A percentile compares a stretch with the other conserved stretches of the same genome.
Conservation (phyloP, 345 rosid species). For the Stellera chamaejasme region DNA sequence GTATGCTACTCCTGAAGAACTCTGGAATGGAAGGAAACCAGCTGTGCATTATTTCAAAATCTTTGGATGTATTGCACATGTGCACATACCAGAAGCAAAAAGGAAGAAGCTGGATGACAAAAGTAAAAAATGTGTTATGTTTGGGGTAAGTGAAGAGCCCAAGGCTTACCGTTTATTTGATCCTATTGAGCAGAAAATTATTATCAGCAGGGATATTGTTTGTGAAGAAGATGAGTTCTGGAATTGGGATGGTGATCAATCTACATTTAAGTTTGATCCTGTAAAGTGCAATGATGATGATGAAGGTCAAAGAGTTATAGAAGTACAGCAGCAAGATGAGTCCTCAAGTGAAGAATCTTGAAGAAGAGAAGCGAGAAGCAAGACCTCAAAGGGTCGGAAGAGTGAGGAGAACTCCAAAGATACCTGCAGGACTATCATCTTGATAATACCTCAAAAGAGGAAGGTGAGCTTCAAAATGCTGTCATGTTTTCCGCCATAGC, state of each 20-base stretch:
- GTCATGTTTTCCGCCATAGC: too few species aligned
- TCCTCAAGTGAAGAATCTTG: too few species aligned
- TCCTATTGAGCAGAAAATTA: not conserved
- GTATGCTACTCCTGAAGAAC: not conserved
- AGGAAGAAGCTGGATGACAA: slow-evolving; percentile 5
- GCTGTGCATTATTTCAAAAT: not conserved
- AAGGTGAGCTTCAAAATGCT: not conserved
- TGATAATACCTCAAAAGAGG: not conserved
- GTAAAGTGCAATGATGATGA: too few species aligned
- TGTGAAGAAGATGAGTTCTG: slow-evolving; percentile 1
- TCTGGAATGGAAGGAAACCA: slow-evolving; percentile 7
- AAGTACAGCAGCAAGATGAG: too few species aligned
- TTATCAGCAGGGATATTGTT: slow-evolving; percentile 1
- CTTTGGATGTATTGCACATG: slow-evolving; percentile 7
- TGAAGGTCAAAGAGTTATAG: too few species aligned
- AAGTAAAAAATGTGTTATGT: not conserved
- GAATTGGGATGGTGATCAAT: too few species aligned
- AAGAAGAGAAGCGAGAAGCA: not conserved
- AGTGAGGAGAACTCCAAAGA: not conserved
- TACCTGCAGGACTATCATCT: too few species aligned
- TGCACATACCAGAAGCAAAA: not conserved
- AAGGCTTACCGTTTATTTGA: slow-evolving; percentile 7
- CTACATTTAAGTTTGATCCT: too few species aligned
- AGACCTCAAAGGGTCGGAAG: not conserved
- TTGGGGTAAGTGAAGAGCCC: slow-evolving; percentile 5